phyloP scores from a whole-genome alignment of 805 yeast species.

The Lachancea thermotolerans region DNA sequence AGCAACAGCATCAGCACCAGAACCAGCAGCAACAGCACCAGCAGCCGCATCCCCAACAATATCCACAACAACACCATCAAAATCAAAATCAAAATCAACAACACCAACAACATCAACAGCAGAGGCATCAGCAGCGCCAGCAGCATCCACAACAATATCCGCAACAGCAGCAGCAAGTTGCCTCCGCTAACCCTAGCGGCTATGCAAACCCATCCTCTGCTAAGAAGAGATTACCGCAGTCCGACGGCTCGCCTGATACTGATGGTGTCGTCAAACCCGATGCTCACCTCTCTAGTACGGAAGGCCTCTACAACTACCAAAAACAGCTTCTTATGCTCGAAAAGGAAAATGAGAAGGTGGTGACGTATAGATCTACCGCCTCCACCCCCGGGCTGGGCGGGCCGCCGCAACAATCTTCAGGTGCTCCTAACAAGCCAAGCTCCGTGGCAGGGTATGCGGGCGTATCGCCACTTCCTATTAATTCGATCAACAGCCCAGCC shows the following conservation, averaged over 20 bases:
- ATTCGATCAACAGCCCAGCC: slow-evolving; percentile 3
- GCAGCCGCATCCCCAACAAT: slow-evolving; percentile 34
- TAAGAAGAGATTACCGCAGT: background rate
- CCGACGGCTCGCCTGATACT: background rate
- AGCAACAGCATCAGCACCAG: slow-evolving; percentile 6
- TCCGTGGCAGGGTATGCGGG: slow-evolving; percentile 7
- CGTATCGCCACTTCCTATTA: slow-evolving; percentile 8
- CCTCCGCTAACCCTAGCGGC: background rate
- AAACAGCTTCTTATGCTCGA: slow-evolving; percentile 70
- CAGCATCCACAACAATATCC: background rate
- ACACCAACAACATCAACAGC: slow-evolving; percentile 12
- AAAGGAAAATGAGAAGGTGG: slow-evolving; percentile 54
- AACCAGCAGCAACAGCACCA: slow-evolving; percentile 37
- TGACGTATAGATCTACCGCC: slow-evolving; percentile 18
- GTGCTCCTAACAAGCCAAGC: slow-evolving; percentile 1
- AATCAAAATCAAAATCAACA: slow-evolving; percentile 10
- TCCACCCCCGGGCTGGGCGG: slow-evolving; percentile 11
- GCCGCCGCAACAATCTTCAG: background rate
- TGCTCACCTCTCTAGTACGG: slow-evolving; percentile 13
- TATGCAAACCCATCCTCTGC: background rate
- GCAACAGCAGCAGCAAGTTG: background rate
- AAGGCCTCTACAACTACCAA: slow-evolving; percentile 76
- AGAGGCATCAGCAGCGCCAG: background rate
- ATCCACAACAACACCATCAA: slow-evolving; percentile 20
- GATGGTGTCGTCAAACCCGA: slow-evolving; percentile 1